These are phyloP conservation scores for Exophiala spinifera DNA, from an alignment of 2,329 filamentous ascomycete species.

Conservation along the genomic window DNA sequence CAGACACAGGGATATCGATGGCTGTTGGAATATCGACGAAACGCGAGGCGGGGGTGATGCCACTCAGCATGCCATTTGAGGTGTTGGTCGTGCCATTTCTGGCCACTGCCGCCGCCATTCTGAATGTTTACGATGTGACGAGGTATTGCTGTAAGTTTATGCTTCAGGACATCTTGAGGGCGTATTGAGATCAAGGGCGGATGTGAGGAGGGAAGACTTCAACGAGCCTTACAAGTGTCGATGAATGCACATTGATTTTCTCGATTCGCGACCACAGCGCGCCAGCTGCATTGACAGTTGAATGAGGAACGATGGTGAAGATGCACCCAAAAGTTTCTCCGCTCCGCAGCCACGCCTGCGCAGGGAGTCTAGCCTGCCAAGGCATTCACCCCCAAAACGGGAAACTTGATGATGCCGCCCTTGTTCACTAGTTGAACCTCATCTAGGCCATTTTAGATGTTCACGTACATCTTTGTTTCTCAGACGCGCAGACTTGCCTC, in stretches of 20 bases:
- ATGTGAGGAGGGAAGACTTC: not conserved
- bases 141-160: not conserved
- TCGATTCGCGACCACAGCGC: not conserved
- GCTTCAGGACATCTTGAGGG: constrained; percentile 1
- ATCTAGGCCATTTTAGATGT: too few species aligned
- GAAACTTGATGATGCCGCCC: too few species aligned
- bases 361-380: too few species aligned
- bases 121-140: not conserved
- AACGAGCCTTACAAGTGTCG: too few species aligned
- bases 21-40: constrained; percentile 62
- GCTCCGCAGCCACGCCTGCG: constrained; percentile 6
- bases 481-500: too few species aligned
- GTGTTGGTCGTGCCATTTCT: constrained; percentile 15
- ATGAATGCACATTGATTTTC: not conserved
- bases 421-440: too few species aligned
- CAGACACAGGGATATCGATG: constrained; percentile 63
- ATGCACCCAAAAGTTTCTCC: not conserved
- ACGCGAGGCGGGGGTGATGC: constrained; percentile 35
- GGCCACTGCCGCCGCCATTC: constrained; percentile 16
- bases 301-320: not conserved
- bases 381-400: too few species aligned
- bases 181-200: not conserved
- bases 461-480: too few species aligned
- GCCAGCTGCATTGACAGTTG: not conserved
- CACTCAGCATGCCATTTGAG: constrained; percentile 1